These are phyloP conservation scores for Petasospora rhodanensis DNA, from an alignment of 1,139 yeast species.

Conservation along the genomic window DNA sequence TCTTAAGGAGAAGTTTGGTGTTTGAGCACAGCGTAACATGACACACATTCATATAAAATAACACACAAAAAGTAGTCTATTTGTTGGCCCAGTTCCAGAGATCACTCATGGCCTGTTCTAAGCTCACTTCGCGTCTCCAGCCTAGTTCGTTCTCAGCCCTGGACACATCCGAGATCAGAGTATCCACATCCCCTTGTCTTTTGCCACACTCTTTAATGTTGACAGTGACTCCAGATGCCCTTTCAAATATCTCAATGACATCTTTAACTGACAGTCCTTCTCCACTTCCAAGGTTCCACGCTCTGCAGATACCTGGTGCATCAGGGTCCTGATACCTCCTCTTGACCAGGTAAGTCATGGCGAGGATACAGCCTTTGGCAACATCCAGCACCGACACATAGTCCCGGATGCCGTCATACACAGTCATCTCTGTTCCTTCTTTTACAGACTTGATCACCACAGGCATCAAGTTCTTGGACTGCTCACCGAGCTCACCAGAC, in stretches of 20 bases:
- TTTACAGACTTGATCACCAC: slow-evolving; percentile 33
- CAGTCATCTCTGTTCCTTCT: slow-evolving; percentile 58
- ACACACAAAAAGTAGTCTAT: no score
- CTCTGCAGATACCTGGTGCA: slow-evolving; percentile 52
- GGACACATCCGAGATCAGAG: slow-evolving; percentile 67
- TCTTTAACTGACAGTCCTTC: slow-evolving; percentile 75
- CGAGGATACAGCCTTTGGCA: slow-evolving; percentile 77
- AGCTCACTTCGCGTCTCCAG: slow-evolving; percentile 56
- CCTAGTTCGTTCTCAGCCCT: slow-evolving; percentile 63
- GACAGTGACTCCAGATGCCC: slow-evolving; percentile 62
- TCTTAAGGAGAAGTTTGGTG: slow-evolving; percentile 4
- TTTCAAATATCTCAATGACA: slow-evolving; percentile 61
- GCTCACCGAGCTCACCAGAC: slow-evolving; percentile 75
- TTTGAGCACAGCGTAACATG: no score
- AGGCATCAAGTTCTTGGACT: slow-evolving; percentile 75
- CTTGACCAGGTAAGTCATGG: slow-evolving; percentile 52
- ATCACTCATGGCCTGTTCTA: slow-evolving; percentile 66
- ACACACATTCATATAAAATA: neutral
- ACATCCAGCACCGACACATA: slow-evolving; percentile 80
- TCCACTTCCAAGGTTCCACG: slow-evolving; percentile 85
- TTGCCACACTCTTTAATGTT: slow-evolving; percentile 64
- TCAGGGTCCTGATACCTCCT: slow-evolving; percentile 13
- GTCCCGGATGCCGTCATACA: slow-evolving; percentile 72
- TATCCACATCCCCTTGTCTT: slow-evolving; percentile 75
- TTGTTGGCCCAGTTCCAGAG: slow-evolving; percentile 68